phyloP scores from a whole-genome alignment of 2,329 filamentous ascomycete genomes.

The Cordyceps javanica region DNA sequence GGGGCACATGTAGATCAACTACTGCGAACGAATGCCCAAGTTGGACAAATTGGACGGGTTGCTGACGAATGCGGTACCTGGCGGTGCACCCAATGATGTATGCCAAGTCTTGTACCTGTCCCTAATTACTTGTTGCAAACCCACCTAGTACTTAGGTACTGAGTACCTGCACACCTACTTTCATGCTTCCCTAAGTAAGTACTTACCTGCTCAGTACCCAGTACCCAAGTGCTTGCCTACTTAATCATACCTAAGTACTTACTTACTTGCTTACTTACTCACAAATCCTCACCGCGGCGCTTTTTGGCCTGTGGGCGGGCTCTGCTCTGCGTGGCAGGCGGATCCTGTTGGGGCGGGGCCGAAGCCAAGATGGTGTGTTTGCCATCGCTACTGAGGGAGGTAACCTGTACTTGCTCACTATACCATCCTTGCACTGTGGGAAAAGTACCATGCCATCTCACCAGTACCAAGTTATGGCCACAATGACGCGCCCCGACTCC shows the following conservation, averaged over 20 bases:
- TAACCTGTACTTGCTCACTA: neutral
- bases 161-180: too few species aligned
- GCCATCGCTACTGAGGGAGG: neutral
- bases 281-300: too few species aligned
- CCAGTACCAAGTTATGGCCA: neutral
- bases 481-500: neutral
- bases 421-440: too few species aligned
- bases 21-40: neutral
- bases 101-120: neutral
- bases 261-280: too few species aligned
- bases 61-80: neutral
- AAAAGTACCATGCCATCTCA: neutral
- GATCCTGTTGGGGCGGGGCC: constrained; percentile 10
- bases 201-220: too few species aligned
- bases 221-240: too few species aligned
- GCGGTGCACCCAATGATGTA: neutral
- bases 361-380: neutral
- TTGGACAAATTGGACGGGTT: neutral
- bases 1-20: neutral
- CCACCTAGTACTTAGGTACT: too few species aligned
- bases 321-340: neutral
- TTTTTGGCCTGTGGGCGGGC: neutral
- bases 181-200: too few species aligned
- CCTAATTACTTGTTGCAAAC: too few species aligned
- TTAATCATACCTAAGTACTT: too few species aligned